Evolutionary conservation across 139 green algal genomes (phyloP).

Genomic region (Tetraselmis chui): DNA sequence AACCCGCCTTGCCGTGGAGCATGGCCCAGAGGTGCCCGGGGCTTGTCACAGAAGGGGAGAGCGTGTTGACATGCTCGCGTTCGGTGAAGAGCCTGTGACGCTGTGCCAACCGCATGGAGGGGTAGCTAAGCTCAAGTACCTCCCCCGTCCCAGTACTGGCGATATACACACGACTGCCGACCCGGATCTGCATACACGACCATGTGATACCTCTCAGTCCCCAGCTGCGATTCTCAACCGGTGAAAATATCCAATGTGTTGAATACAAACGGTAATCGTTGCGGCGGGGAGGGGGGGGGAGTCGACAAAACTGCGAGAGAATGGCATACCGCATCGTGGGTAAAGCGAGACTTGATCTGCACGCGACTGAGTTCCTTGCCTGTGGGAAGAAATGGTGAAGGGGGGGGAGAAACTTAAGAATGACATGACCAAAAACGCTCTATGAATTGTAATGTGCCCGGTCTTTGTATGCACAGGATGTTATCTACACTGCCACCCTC

Average conservation of each 20-base stretch:
- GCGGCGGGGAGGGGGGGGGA: no score
- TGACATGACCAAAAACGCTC: no score
- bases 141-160: constrained; percentile 55
- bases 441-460: no score
- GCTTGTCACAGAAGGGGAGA: constrained; percentile 38
- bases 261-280: no score
- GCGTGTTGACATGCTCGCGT: constrained; percentile 65
- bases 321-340: constrained; percentile 55
- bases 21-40: constrained; percentile 50
- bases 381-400: constrained; percentile 6
- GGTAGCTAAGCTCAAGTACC: constrained; percentile 54
- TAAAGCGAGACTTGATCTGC: constrained; percentile 45
- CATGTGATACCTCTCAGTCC: no score
- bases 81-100: constrained; percentile 40
- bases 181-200: constrained; percentile 38
- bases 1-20: constrained; percentile 51
- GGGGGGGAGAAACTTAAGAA: no score
- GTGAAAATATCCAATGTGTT: no score
- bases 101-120: constrained; percentile 40
- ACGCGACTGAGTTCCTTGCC: constrained; percentile 37
- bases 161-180: constrained; percentile 43
- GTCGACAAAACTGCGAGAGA: no score
- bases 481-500: no score
- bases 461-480: no score
- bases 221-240: no score